Evolutionary conservation across 192 early-diverging fungal species (phyloP).

Genomic region (Umbelopsis ramanniana): DNA sequence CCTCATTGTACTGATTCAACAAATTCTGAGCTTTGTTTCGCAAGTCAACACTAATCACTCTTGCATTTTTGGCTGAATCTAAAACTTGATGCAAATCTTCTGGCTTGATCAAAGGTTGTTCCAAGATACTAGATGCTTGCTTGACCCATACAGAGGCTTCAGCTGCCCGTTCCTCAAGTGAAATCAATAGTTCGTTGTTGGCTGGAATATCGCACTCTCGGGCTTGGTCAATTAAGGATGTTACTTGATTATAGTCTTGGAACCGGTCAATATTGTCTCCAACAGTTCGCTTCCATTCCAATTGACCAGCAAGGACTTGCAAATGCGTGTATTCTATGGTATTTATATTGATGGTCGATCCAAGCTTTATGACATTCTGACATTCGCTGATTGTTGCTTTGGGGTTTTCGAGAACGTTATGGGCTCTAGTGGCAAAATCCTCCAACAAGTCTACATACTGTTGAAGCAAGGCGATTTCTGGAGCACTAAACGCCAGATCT

Average conservation of each 20-base stretch:
- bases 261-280: conserved; percentile 14
- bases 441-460: conserved; percentile 35
- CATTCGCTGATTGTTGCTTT: conserved; percentile 36
- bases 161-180: not conserved
- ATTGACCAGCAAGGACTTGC: conserved; percentile 6
- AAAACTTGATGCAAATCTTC: conserved; percentile 5
- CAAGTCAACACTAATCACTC: conserved; percentile 2
- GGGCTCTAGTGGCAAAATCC: conserved; percentile 38
- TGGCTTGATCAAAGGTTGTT: not conserved
- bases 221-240: not conserved
- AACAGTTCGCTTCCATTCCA: conserved; percentile 14
- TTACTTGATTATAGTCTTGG: conserved; percentile 1
- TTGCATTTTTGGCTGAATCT: not conserved
- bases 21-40: conserved; percentile 15
- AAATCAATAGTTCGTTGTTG: not conserved
- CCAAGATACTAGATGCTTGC: not conserved
- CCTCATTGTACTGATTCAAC: conserved; percentile 4
- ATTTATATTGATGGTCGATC: conserved; percentile 19
- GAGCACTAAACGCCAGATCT: conserved; percentile 42
- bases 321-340: conserved; percentile 4
- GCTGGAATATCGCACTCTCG: conserved; percentile 1
- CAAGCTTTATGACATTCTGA: conserved; percentile 40
- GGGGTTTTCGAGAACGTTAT: conserved; percentile 32
- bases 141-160: not conserved
- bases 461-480: conserved; percentile 46